phyloP scores from a whole-genome alignment of 108 stramenopile genomes.

The Skeletonema marinoi region DNA sequence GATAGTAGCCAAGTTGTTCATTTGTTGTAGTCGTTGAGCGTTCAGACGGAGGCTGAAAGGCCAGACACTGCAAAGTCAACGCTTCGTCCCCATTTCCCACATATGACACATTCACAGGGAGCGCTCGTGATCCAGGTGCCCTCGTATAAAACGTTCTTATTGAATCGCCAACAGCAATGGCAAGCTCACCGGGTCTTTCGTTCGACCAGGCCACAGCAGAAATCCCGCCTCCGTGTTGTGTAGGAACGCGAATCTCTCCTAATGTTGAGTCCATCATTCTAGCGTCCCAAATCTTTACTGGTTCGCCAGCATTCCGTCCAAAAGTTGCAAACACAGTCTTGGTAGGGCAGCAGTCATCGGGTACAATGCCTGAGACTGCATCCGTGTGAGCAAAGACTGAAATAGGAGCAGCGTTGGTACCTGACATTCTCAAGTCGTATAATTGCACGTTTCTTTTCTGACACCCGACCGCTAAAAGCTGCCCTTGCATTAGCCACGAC shows the following conservation, averaged over 20 bases:
- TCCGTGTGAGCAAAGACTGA: conserved; percentile 68
- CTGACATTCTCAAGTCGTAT: conserved; percentile 72
- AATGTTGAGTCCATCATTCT: conserved; percentile 64
- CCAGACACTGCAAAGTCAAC: conserved; percentile 18
- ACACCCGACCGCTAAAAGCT: conserved; percentile 72
- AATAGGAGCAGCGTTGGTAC: conserved; percentile 59
- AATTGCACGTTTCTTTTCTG: conserved; percentile 56
- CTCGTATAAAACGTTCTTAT: conserved; percentile 65
- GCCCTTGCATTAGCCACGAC: conserved; percentile 66
- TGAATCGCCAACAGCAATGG: conserved; percentile 56
- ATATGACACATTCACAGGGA: conserved; percentile 46
- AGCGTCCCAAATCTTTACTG: conserved; percentile 77
- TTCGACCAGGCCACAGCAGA: conserved; percentile 57
- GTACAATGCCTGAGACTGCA: conserved; percentile 76
- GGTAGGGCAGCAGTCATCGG: conserved; percentile 47
- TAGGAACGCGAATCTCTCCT: conserved; percentile 55
- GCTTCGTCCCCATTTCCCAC: conserved; percentile 1
- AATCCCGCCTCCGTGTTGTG: conserved; percentile 27
- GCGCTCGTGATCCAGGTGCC: conserved; percentile 52
- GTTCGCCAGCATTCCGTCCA: conserved; percentile 51
- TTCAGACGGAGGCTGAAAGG: conserved; percentile 31
- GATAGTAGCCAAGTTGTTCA: conserved; percentile 27
- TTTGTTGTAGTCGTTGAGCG: background rate
- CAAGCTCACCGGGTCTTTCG: conserved; percentile 45
- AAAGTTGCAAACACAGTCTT: conserved; percentile 59